These are phyloP conservation scores for Dendrocalamus latiflorus DNA, from an alignment of 202 grass and related monocot species.

Conservation along the genomic window DNA sequence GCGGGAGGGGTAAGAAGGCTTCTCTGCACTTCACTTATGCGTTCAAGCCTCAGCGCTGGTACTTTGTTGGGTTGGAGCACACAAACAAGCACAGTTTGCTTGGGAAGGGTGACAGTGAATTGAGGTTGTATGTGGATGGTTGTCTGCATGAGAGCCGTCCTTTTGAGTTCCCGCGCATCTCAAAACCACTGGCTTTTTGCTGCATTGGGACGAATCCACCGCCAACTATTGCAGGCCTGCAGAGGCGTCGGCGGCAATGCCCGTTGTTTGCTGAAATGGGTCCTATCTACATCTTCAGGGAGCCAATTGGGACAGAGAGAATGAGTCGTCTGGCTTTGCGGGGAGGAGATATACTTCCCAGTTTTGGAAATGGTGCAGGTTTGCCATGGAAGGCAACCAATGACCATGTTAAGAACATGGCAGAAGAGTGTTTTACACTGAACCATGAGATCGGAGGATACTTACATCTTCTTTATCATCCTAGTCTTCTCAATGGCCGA, in stretches of 20 bases:
- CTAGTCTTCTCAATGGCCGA: slow-evolving; percentile 67
- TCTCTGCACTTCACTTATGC: slow-evolving; percentile 94
- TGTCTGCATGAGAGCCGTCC: slow-evolving; percentile 73
- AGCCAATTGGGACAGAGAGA: slow-evolving; percentile 79
- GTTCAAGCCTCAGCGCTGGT: slow-evolving; percentile 88
- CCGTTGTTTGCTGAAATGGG: slow-evolving; percentile 98
- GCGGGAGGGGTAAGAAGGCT: slow-evolving; percentile 80
- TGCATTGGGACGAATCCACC: slow-evolving; percentile 97
- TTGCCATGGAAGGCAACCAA: slow-evolving; percentile 77
- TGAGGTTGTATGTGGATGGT: slow-evolving; percentile 83
- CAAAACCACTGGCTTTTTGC: slow-evolving; percentile 84
- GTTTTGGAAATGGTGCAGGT: slow-evolving; percentile 88
- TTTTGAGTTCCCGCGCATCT: slow-evolving; percentile 94
- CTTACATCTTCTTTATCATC: slow-evolving; percentile 96
- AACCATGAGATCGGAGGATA: slow-evolving; percentile 63
- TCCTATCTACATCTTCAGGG: slow-evolving; percentile 94
- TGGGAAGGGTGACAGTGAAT: slow-evolving; percentile 89
- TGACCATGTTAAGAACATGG: slow-evolving; percentile 56
- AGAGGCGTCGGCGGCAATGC: slow-evolving; percentile 76
- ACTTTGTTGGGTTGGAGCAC: slow-evolving; percentile 93
- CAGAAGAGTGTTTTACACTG: slow-evolving; percentile 61
- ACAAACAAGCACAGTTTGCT: slow-evolving; percentile 82
- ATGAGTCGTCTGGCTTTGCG: slow-evolving; percentile 63
- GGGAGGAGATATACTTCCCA: slow-evolving; percentile 77
- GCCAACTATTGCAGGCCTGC: slow-evolving; percentile 88